Base-by-base conservation (phyloP, 2,329 filamentous ascomycete species). In the Aspergillus fumigatiaffinis region DNA sequence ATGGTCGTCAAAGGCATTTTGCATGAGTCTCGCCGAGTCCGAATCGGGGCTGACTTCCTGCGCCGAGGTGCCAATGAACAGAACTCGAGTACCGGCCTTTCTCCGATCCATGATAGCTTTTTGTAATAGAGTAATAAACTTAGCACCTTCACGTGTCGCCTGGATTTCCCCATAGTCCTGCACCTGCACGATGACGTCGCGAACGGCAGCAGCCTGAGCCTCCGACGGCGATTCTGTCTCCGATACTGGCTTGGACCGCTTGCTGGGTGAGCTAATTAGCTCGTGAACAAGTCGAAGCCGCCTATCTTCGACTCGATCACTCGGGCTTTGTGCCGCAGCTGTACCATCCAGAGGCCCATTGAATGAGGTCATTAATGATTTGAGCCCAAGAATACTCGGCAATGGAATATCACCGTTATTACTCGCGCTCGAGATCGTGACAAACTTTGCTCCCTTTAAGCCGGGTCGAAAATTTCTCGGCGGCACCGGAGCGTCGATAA, bases 111-210 rank as follows among this genome's bases (percentile, higher is more conserved):
- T 87, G 26, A 96, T 84, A 6, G 89, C 79, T 50, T 84, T 82
- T 53, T 90, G 86, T 12, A 99, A 76, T 57, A 87, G 85, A 44
- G 80, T 77, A 7, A 97, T 76, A 32, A 97, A 83, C 23, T 83
- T 81, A 1, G 84, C 80, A 10, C 91, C 91, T 57, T 91, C 86
- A 5, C 82, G 72, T 0, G 89, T 87, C 68, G 84, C 83, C 65
- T 82, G 85, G 8, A 99, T 80, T 61, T 95, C 90, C 53, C 89
- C 86, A 67, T 91, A 89, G 70, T 97, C 91, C 69, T 89, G 85
- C 12, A 96, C 77, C 65, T 91, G 91, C 42, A 95, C 80, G 57
- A 97, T 87, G 7, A 92, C 80, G 25, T 80, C 69, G 66, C 69
- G 64, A 53, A 54, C 59, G 44, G 55, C 57, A 50, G 58, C 29